Conservation (phyloP, 805 yeast genomes). For the Jamesozyma lodderae region DNA sequence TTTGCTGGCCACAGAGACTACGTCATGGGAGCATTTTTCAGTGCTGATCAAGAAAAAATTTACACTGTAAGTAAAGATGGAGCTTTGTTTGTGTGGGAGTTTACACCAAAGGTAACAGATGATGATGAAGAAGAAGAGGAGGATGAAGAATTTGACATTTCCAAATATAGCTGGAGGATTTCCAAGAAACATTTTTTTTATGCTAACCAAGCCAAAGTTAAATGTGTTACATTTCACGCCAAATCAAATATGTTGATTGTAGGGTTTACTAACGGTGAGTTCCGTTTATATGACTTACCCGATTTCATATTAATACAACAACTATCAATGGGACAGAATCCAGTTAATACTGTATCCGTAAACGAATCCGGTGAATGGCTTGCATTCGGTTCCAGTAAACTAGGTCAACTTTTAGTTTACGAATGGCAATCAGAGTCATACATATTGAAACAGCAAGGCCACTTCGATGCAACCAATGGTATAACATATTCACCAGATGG, state of each 20-base stretch:
- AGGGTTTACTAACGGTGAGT: constrained; percentile 85
- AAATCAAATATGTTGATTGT: constrained; percentile 64
- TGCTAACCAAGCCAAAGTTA: constrained; percentile 53
- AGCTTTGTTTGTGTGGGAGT: constrained; percentile 88
- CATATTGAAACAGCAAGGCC: constrained; percentile 93
- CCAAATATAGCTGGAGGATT: constrained; percentile 68
- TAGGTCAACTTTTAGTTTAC: constrained; percentile 92
- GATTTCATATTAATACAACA: constrained; percentile 73
- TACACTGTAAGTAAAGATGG: constrained; percentile 93
- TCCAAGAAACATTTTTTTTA: constrained; percentile 66
- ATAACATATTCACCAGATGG: constrained; percentile 93
- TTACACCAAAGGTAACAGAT: constrained; percentile 47
- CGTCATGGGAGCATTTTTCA: constrained; percentile 80
- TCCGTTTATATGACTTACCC: constrained; percentile 83
- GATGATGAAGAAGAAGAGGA: constrained; percentile 38
- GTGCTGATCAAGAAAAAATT: constrained; percentile 77
- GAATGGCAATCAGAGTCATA: constrained; percentile 99
- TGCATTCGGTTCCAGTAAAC: constrained; percentile 81
- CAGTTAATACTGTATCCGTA: constrained; percentile 71
- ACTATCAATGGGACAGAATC: constrained; percentile 83
- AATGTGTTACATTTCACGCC: constrained; percentile 79
- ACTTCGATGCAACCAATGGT: constrained; percentile 81
- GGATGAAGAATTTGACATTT: constrained; percentile 32
- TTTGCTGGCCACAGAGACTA: constrained; percentile 89
- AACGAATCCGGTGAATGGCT: constrained; percentile 92